Percentiles rank a stretch among this genome's conserved stretches.
Evolutionary conservation across 1,139 yeast species (phyloP).

Genomic region (Debaryomycetaceae sp.): DNA sequence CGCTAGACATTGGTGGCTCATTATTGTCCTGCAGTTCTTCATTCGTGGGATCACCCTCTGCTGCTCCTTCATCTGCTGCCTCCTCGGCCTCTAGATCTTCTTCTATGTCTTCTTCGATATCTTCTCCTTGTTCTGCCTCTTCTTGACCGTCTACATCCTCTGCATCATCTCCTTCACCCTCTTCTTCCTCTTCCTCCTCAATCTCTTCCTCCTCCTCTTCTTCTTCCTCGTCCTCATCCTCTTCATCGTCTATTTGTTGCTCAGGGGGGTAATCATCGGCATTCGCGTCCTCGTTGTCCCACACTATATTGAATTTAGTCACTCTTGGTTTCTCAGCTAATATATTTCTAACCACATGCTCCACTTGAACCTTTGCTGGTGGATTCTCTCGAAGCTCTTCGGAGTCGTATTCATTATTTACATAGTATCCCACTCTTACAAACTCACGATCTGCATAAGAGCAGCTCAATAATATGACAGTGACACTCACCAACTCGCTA

Average conservation of each 20-base stretch:
- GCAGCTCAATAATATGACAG: conserved; percentile 88
- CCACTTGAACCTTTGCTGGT: conserved; percentile 90
- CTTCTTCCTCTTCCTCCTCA: conserved; percentile 9
- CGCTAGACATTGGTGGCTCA: conserved; percentile 1
- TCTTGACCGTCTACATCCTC: conserved; percentile 4
- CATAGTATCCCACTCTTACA: conserved; percentile 96
- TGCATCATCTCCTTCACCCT: conserved; percentile 2
- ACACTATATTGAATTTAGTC: conserved; percentile 90
- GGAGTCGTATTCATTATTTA: conserved; percentile 90
- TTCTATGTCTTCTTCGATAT: conserved; percentile 8
- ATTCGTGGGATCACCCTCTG: conserved; percentile 5
- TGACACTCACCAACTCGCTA: conserved; percentile 88
- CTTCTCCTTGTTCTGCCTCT: conserved; percentile 5
- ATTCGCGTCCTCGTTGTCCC: conserved; percentile 73
- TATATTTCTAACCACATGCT: conserved; percentile 89
- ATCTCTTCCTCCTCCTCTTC: conserved; percentile 8
- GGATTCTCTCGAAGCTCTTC: conserved; percentile 94
- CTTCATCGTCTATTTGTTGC: conserved; percentile 42
- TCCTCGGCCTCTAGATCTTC: conserved; percentile 6
- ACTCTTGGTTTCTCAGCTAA: conserved; percentile 97
- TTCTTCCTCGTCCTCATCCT: conserved; percentile 10
- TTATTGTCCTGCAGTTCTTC: conserved; percentile 2
- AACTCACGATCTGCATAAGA: conserved; percentile 91
- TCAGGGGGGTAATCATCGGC: conserved; percentile 72
- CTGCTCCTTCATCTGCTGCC: conserved; percentile 6